These are phyloP conservation scores for Vigna angularis DNA, from an alignment of 306 rosid genomes.

Conservation along the genomic window DNA sequence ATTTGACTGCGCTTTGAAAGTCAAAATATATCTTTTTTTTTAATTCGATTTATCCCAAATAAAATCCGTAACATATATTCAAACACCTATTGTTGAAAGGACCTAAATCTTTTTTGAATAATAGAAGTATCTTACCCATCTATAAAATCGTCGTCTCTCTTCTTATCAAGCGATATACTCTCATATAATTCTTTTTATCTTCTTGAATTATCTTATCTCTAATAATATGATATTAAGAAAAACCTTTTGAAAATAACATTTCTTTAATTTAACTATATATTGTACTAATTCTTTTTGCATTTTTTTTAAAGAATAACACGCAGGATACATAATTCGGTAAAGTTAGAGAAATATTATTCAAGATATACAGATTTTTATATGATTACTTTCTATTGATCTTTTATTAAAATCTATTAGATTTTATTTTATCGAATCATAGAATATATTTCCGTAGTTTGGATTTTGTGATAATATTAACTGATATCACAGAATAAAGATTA, in stretches of 20 bases:
- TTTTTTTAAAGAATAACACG: background rate
- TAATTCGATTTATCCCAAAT: background rate
- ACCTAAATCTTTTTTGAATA: background rate
- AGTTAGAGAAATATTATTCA: background rate
- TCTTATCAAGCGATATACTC: background rate
- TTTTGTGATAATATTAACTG: too few relatives aligned
- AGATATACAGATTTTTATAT: background rate
- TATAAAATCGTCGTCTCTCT: too few relatives aligned
- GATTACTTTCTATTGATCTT: background rate
- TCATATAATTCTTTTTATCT: too few relatives aligned
- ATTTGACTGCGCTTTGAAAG: background rate
- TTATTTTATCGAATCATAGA: background rate
- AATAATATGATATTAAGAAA: too few relatives aligned
- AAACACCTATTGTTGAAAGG: background rate
- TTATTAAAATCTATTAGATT: background rate
- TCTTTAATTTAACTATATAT: background rate
- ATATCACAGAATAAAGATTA: too few relatives aligned
- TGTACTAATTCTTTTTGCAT: background rate
- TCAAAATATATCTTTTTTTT: background rate
- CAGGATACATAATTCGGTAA: background rate
- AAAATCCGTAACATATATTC: background rate
- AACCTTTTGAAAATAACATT: too few relatives aligned
- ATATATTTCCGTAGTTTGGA: too few relatives aligned
- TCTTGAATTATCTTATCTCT: too few relatives aligned
- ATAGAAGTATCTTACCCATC: background rate